Percentiles rank a stretch among this genome's conserved stretches.
phyloP scores from a whole-genome alignment of 192 early-diverging fungal species.

The Globomyces pollinis-pini region DNA sequence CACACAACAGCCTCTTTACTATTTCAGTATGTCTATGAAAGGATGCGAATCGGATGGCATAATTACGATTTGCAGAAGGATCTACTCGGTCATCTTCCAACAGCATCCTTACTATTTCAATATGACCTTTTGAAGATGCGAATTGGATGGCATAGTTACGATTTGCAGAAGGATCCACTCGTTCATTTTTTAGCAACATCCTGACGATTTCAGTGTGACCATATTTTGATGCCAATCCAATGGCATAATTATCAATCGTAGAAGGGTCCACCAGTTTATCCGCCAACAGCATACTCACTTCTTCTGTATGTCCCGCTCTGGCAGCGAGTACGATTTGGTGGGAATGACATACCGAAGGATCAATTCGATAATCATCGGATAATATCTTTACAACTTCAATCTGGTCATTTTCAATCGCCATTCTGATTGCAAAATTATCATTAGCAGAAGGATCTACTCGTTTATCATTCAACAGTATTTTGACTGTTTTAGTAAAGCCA shows the following conservation, averaged over 20 bases:
- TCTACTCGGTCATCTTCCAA: slow-evolving; percentile 1
- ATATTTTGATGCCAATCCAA: neutral
- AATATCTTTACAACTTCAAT: neutral
- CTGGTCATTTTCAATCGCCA: neutral
- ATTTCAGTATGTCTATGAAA: neutral
- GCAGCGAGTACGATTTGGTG: neutral
- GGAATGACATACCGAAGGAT: neutral
- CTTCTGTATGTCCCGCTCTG: neutral
- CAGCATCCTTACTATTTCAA: neutral
- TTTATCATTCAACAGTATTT: neutral
- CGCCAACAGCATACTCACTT: neutral
- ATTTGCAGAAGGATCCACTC: neutral
- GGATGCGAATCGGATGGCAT: neutral
- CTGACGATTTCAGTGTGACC: neutral
- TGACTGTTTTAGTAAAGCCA: neutral
- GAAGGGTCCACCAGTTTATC: neutral
- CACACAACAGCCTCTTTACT: neutral
- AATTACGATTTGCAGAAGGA: neutral
- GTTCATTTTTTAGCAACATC: neutral
- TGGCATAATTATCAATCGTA: neutral
- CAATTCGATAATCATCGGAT: neutral
- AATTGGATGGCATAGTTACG: neutral
- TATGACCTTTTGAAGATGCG: neutral
- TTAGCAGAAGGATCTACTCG: neutral
- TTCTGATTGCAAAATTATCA: slow-evolving; percentile 1